Base-by-base conservation (phyloP, 2,329 filamentous ascomycete species). In the Cladosporium sp. region DNA sequence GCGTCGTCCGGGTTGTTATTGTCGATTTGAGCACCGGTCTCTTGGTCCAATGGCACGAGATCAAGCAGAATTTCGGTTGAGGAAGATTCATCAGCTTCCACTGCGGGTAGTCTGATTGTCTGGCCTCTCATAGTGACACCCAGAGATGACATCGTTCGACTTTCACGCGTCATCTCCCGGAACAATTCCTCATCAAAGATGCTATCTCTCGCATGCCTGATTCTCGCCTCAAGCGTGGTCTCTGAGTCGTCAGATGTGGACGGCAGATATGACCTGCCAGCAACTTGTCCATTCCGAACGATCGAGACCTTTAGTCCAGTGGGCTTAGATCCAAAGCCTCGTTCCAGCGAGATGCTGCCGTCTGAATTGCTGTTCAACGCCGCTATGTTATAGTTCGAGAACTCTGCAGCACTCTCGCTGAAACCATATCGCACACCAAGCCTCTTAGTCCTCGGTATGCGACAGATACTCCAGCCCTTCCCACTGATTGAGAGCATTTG, bases 401-500 rank as follows among this genome's bases (percentile, higher is more conserved):
- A 87, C 40, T 80, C 78, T 12, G 78, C 75, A 15, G 79, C 78
- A 51, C 84, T 83, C 77, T 97, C 93, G 12, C 88, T 82, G 69
- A 96, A 96, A 7, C 93, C 94, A 74, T 93, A 97, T 63, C 89
- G 86, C 37, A 97, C 93, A 19, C 88, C 92, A 51, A 97, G 80
- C 0, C 86, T 87, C 65, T 90, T 85, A 55, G 59, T 56, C 51
- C 93, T 87, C 0, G 91, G 90, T 40, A 94, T 78, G 51, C 88
- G 84, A 65, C 88, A 93, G 17, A 97, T 78, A 19, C 89, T 87
- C 93, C 94, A 99, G 4, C 92, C 92, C 57, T 86, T 87, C 64
- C 91, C 84, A 64, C 88, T 91, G 45, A 97, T 86, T 9, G 86
- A 84, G 49, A 96, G 77, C 2, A 97, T 83, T 66, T 96, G 88